Evolutionary conservation across 106 monocot genomes (phyloP).

Genomic region (Apostasia ramifera): DNA sequence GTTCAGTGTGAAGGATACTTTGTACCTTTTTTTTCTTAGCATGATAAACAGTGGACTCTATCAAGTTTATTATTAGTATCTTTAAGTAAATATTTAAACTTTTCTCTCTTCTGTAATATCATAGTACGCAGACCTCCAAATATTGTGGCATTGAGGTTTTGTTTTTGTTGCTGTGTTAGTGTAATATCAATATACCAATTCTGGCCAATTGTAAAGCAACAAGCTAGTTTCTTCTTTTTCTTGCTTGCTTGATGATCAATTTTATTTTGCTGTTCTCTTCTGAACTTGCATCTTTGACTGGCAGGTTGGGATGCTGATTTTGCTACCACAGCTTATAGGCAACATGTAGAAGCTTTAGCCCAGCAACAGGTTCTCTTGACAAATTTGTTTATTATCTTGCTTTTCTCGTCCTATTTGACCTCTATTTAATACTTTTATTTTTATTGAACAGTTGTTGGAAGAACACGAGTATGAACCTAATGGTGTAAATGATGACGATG

Average conservation of each 20-base stretch:
- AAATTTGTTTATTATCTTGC: constrained; percentile 1
- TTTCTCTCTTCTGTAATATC: too few relatives aligned
- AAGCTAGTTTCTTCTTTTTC: background rate
- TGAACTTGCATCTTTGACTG: background rate
- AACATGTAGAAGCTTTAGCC: constrained; percentile 95
- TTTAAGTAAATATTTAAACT: too few relatives aligned
- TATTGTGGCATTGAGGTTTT: too few relatives aligned
- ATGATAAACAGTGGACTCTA: too few relatives aligned
- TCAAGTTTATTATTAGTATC: too few relatives aligned
- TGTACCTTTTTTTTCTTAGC: too few relatives aligned
- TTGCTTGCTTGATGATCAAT: background rate
- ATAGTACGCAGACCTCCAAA: too few relatives aligned
- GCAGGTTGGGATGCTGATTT: constrained; percentile 95
- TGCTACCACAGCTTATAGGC: constrained; percentile 95
- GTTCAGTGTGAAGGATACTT: too few relatives aligned
- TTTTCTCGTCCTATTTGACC: background rate
- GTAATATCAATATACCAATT: background rate
- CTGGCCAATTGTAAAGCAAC: background rate
- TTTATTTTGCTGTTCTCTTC: background rate
- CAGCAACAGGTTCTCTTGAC: constrained; percentile 67
- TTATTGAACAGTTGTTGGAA: constrained; percentile 63
- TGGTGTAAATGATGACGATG: constrained; percentile 29
- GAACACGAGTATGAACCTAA: constrained; percentile 72
- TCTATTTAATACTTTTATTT: background rate
- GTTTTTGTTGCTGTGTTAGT: background rate